phyloP scores from a whole-genome alignment of 176 grass and related monocot species.

The Calamus simplicifolius region DNA sequence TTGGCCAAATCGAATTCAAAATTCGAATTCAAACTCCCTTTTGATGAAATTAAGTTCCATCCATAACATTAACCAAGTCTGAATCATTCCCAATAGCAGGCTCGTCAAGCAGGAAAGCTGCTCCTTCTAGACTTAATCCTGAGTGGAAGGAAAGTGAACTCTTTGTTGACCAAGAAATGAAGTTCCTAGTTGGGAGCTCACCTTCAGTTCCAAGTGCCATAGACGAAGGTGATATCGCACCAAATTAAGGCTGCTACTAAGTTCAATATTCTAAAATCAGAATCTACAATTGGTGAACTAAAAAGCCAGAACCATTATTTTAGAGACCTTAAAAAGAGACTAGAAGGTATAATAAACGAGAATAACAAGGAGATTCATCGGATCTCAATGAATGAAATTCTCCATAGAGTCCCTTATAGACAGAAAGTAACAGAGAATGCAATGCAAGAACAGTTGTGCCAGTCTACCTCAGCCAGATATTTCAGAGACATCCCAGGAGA shows the following conservation, averaged over 20 bases:
- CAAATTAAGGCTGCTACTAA: too few species aligned
- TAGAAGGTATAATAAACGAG: slow-evolving; percentile 11
- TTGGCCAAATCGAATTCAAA: too few species aligned
- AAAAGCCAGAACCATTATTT: background rate
- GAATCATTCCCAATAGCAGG: background rate
- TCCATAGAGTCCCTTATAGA: slow-evolving; percentile 90
- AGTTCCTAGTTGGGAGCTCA: too few species aligned
- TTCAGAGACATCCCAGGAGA: slow-evolving; percentile 33
- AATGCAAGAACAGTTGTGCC: slow-evolving; percentile 27
- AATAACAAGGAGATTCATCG: slow-evolving; percentile 50
- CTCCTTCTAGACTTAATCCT: background rate
- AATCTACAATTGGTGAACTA: background rate
- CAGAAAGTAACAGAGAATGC: slow-evolving; percentile 35
- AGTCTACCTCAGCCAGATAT: slow-evolving; percentile 61
- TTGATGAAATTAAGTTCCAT: too few species aligned
- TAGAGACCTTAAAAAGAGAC: slow-evolving; percentile 1
- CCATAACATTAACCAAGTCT: too few species aligned
- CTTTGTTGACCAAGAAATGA: too few species aligned
- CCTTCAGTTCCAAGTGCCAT: too few species aligned
- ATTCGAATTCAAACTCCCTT: too few species aligned
- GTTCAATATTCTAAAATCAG: slow-evolving; percentile 11
- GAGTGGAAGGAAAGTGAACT: background rate
- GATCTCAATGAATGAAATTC: slow-evolving; percentile 80
- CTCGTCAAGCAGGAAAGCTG: background rate
- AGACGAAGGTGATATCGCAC: too few species aligned